Conservation (phyloP, 768 basidiomycete genomes). For the Leucocoprinus birnbaumii region DNA sequence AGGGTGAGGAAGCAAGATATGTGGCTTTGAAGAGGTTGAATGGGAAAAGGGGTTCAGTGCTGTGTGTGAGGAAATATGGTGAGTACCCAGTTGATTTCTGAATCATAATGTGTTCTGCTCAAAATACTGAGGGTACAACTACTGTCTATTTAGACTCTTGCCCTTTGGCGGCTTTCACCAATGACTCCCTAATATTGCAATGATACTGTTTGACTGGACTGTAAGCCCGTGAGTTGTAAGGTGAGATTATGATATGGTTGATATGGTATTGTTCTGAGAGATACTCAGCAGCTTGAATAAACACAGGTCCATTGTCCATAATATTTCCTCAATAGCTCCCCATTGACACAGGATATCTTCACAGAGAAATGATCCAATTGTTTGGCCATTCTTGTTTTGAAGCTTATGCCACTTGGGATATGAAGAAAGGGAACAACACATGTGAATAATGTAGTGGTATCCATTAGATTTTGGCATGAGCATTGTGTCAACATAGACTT, state of each 20-base stretch:
- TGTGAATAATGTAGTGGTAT: constrained; percentile 23
- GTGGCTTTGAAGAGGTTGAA: constrained; percentile 23
- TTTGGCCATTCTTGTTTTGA: constrained; percentile 17
- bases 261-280: constrained; percentile 26
- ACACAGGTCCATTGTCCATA: constrained; percentile 28
- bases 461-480: constrained; percentile 18
- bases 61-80: constrained; percentile 30
- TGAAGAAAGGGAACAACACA: constrained; percentile 18
- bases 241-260: constrained; percentile 34
- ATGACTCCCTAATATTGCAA: constrained; percentile 20
- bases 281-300: constrained; percentile 19
- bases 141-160: constrained; percentile 27
- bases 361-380: constrained; percentile 22
- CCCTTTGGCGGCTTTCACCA: constrained; percentile 28
- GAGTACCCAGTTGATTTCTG: constrained; percentile 29
- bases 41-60: constrained; percentile 30
- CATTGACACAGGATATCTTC: constrained; percentile 32
- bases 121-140: constrained; percentile 23
- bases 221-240: constrained; percentile 40
- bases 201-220: constrained; percentile 32
- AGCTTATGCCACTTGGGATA: constrained; percentile 21
- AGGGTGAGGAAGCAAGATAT: constrained; percentile 8
- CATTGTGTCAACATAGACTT: constrained; percentile 27
- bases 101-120: constrained; percentile 29
- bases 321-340: constrained; percentile 32